Conservation (phyloP, 2,329 filamentous ascomycete species). For the Pseudonectria foliicola region DNA sequence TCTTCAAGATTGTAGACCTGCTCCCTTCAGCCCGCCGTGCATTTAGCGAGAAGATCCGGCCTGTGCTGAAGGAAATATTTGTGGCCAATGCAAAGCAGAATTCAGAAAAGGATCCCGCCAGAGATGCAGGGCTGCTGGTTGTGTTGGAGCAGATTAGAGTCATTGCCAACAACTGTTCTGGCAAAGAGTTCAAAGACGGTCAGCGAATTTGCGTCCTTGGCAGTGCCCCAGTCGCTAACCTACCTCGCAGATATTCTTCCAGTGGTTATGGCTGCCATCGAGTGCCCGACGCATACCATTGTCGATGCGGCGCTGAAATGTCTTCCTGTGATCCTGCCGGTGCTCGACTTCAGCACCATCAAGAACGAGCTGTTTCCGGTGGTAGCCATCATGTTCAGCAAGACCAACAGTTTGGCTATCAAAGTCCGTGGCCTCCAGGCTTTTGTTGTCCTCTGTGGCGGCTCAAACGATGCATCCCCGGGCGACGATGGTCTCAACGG, state of each 20-base stretch:
- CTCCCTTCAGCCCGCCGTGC: slow-evolving; percentile 70
- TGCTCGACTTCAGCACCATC: slow-evolving; percentile 91
- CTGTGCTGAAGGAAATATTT: slow-evolving; percentile 77
- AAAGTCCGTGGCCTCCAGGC: slow-evolving; percentile 90
- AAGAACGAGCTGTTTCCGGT: slow-evolving; percentile 96
- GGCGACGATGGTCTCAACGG: slow-evolving; percentile 70
- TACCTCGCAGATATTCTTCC: slow-evolving; percentile 67
- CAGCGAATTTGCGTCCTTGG: slow-evolving; percentile 25
- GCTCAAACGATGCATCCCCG: slow-evolving; percentile 45
- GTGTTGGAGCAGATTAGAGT: slow-evolving; percentile 75
- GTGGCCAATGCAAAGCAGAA: slow-evolving; percentile 49
- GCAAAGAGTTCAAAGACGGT: slow-evolving; percentile 94
- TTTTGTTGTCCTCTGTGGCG: slow-evolving; percentile 83
- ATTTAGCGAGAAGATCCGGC: slow-evolving; percentile 82
- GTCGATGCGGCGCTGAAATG: slow-evolving; percentile 79
- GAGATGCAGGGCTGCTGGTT: slow-evolving; percentile 87
- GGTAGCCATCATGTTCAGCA: slow-evolving; percentile 82
- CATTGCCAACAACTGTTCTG: slow-evolving; percentile 73
- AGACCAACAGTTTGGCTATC: slow-evolving; percentile 87
- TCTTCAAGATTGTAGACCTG: slow-evolving; percentile 81
- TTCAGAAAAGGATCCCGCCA: slow-evolving; percentile 70
- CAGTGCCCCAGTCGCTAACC: slow-evolving; percentile 1
- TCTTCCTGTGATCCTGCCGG: slow-evolving; percentile 71
- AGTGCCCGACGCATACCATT: slow-evolving; percentile 81
- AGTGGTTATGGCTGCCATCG: slow-evolving; percentile 73